Evolutionary conservation across 768 basidiomycete genomes (phyloP).

Genomic region (Nevesoporus exiguus): DNA sequence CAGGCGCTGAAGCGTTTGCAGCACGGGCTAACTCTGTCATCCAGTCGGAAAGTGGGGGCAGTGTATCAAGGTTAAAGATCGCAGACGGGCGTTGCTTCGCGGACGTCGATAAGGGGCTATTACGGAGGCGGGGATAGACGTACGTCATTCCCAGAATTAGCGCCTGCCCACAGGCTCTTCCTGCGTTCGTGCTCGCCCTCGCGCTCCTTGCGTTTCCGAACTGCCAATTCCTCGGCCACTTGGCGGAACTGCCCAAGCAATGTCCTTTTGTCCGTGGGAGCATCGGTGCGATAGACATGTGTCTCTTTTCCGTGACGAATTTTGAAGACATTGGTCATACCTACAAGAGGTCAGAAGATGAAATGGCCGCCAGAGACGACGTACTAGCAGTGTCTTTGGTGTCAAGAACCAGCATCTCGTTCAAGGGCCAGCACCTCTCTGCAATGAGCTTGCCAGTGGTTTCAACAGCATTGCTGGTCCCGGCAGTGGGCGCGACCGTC

Average conservation of each 20-base stretch:
- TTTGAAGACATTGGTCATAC: constrained; percentile 96
- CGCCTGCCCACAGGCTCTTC: constrained; percentile 63
- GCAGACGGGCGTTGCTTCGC: constrained; percentile 32
- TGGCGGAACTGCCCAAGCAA: constrained; percentile 84
- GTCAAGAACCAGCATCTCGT: constrained; percentile 92
- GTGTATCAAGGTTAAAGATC: constrained; percentile 33
- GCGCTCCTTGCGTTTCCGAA: constrained; percentile 87
- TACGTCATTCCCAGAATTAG: constrained; percentile 44
- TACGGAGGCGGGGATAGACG: constrained; percentile 11
- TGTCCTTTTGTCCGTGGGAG: constrained; percentile 77
- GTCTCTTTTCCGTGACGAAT: constrained; percentile 91
- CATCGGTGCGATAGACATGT: constrained; percentile 88
- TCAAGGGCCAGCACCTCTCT: constrained; percentile 89
- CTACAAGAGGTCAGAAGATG: constrained; percentile 30
- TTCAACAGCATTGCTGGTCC: constrained; percentile 57
- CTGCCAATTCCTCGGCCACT: constrained; percentile 86
- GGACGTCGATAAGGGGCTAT: background rate
- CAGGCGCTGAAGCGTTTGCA: constrained; percentile 37
- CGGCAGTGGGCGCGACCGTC: constrained; percentile 46
- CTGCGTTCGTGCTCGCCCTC: constrained; percentile 90
- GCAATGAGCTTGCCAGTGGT: constrained; percentile 78
- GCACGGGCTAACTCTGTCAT: constrained; percentile 64
- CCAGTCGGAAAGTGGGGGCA: constrained; percentile 72
- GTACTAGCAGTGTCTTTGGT: constrained; percentile 91
- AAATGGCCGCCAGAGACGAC: constrained; percentile 20